These are phyloP conservation scores for Alnus glutinosa DNA, from an alignment of 306 rosid species.

Conservation along the genomic window DNA sequence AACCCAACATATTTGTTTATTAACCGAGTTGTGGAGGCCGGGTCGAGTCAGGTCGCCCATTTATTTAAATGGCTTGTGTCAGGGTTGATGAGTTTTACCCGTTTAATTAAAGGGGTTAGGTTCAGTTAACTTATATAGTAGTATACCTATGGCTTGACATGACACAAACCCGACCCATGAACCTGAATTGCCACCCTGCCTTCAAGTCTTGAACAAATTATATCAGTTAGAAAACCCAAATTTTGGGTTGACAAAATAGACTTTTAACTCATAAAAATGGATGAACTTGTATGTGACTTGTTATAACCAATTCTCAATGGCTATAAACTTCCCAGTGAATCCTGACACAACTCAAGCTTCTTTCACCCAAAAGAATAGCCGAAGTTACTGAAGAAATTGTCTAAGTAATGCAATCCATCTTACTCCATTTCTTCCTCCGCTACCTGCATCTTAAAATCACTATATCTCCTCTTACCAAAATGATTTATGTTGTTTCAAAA, in stretches of 20 bases:
- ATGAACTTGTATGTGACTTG: not conserved
- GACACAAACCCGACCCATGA: too few relatives aligned
- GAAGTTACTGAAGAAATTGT: not conserved
- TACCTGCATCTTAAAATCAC: not conserved
- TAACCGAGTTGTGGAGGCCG: too few relatives aligned
- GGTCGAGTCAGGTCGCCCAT: too few relatives aligned
- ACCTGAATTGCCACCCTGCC: too few relatives aligned
- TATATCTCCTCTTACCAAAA: not conserved
- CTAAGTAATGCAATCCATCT: not conserved
- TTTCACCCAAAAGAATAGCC: slow-evolving; percentile 1
- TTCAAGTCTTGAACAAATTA: not conserved
- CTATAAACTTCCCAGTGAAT: not conserved
- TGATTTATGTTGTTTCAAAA: not conserved
- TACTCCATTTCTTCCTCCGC: not conserved
- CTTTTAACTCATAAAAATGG: not conserved
- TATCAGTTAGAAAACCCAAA: not conserved
- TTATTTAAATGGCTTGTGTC: too few relatives aligned
- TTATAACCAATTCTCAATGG: not conserved
- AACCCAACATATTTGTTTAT: too few relatives aligned
- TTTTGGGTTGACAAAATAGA: not conserved
- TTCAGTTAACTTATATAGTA: too few relatives aligned
- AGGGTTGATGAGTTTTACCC: too few relatives aligned
- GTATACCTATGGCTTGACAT: too few relatives aligned
- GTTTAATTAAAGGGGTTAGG: too few relatives aligned
- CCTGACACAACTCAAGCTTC: not conserved